phyloP scores from a whole-genome alignment of 2,329 filamentous ascomycete species.

The Diplodia intermedia region DNA sequence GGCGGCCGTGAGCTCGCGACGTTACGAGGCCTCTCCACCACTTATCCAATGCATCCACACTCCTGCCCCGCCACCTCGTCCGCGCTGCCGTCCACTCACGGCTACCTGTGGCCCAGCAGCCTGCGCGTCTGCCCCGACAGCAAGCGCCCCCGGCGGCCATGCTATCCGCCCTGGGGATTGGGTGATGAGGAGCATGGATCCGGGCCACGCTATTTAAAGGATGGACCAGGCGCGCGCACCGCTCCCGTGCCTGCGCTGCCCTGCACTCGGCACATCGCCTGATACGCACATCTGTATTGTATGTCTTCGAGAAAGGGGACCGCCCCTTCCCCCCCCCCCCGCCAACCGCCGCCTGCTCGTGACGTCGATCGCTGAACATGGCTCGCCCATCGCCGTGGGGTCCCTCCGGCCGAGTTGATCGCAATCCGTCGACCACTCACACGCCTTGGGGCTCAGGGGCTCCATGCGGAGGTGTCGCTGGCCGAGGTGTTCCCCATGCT shows the following conservation, averaged over 20 bases:
- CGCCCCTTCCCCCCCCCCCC: neutral
- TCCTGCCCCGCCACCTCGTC: constrained; percentile 21
- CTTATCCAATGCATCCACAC: neutral
- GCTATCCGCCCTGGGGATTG: constrained; percentile 13
- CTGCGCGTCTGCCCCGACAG: neutral
- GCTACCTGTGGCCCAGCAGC: neutral
- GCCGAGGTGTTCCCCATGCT: neutral
- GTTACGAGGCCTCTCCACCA: neutral
- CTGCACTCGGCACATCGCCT: constrained; percentile 2
- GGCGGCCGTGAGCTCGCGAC: neutral
- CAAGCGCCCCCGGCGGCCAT: constrained; percentile 18
- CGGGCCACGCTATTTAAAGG: constrained; percentile 14
- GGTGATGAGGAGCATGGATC: constrained; percentile 21
- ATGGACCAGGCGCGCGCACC: constrained; percentile 8
- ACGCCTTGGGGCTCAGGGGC: constrained; percentile 12
- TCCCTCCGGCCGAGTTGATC: constrained; percentile 20
- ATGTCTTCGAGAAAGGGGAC: constrained; percentile 1
- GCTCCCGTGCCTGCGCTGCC: neutral
- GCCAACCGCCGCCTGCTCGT: neutral
- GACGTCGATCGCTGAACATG: constrained; percentile 22
- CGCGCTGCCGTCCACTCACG: constrained; percentile 18
- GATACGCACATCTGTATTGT: neutral
- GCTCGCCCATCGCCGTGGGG: constrained; percentile 2
- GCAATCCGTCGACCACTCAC: constrained; percentile 4
- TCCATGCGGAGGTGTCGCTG: constrained; percentile 1